Percentiles rank a stretch among this genome's conserved stretches.
Evolutionary conservation across 2,329 filamentous ascomycete genomes (phyloP).

Genomic region (Fusarium armeniacum): DNA sequence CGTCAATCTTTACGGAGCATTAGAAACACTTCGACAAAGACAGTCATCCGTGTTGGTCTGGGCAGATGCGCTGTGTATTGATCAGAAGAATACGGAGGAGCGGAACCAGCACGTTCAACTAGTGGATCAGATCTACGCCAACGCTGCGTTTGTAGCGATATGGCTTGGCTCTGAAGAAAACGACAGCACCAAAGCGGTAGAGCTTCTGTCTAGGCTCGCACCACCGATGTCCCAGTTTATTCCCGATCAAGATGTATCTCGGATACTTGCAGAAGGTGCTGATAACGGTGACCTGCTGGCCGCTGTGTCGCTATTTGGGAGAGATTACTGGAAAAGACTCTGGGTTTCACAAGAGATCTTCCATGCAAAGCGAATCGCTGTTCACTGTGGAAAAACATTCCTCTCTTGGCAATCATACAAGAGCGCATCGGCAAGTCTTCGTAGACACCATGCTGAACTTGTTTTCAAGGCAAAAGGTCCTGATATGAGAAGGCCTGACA

Average conservation of each 20-base stretch:
- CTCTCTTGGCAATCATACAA: slow-evolving; percentile 26
- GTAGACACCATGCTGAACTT: slow-evolving; percentile 8
- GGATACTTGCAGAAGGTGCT: neutral
- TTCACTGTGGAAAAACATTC: slow-evolving; percentile 19
- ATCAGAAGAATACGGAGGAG: slow-evolving; percentile 13
- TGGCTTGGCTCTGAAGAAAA: slow-evolving; percentile 35
- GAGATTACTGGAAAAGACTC: slow-evolving; percentile 31
- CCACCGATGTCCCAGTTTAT: neutral
- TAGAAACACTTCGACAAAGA: slow-evolving; percentile 22
- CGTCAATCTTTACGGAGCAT: slow-evolving; percentile 10
- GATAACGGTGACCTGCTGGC: slow-evolving; percentile 22
- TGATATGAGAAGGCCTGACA: slow-evolving; percentile 5
- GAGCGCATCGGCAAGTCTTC: neutral
- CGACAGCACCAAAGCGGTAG: slow-evolving; percentile 11
- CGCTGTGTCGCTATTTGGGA: slow-evolving; percentile 25
- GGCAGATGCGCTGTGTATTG: slow-evolving; percentile 31
- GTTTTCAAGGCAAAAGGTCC: slow-evolving; percentile 8
- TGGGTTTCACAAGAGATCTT: slow-evolving; percentile 36
- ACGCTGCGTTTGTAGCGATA: slow-evolving; percentile 20
- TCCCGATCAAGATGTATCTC: neutral
- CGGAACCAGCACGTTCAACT: slow-evolving; percentile 28
- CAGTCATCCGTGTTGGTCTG: slow-evolving; percentile 17
- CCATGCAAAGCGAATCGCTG: slow-evolving; percentile 15
- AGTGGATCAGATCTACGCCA: slow-evolving; percentile 24
- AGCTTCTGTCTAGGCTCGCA: neutral